These are phyloP conservation scores for Euphorbia celastroides DNA, from an alignment of 441 rosid species.

Conservation along the genomic window DNA sequence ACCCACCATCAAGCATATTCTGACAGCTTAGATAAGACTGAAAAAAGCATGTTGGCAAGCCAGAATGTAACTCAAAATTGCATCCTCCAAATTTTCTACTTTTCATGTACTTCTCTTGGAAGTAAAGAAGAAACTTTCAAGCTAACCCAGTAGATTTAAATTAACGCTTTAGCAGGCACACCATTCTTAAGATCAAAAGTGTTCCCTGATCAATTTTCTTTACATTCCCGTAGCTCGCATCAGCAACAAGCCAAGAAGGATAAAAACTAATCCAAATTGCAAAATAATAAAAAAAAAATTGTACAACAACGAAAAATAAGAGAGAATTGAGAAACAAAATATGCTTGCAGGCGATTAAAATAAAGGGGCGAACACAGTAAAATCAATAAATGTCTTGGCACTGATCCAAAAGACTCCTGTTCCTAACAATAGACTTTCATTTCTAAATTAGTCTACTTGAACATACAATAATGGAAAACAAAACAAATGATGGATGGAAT, in stretches of 20 bases:
- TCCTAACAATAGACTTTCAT: background rate
- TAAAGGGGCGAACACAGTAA: background rate
- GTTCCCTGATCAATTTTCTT: background rate
- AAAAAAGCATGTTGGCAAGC: background rate
- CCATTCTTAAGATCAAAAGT: background rate
- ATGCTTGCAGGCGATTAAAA: background rate
- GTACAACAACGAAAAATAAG: background rate
- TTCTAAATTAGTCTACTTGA: background rate
- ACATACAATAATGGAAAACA: background rate
- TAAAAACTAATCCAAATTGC: background rate
- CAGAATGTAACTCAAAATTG: background rate
- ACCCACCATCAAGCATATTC: background rate
- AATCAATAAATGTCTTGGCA: background rate
- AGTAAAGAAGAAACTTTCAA: background rate
- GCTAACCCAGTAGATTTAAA: background rate
- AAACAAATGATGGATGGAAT: background rate
- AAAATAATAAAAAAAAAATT: background rate
- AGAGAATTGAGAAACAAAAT: background rate
- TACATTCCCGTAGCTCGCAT: background rate
- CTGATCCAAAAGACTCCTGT: background rate
- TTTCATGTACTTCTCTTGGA: background rate
- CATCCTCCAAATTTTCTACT: background rate
- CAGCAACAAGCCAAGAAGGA: background rate
- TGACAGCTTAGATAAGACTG: background rate
- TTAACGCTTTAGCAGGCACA: background rate